Evolutionary conservation across 169 alveolate species (phyloP).

Genomic region (Neospora caninum): DNA sequence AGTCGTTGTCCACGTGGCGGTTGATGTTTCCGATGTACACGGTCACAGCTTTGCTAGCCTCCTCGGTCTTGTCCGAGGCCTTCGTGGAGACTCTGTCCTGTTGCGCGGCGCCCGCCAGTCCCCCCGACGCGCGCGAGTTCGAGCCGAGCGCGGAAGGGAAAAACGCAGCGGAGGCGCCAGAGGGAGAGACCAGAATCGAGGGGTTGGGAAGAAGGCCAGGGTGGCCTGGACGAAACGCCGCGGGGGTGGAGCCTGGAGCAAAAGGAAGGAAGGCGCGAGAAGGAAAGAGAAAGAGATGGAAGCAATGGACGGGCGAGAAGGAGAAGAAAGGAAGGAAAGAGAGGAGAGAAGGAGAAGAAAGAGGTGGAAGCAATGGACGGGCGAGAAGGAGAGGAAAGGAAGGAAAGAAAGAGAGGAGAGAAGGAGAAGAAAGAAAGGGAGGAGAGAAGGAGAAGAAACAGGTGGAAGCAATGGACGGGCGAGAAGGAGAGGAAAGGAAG

Average conservation of each 20-base stretch:
- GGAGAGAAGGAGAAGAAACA: neutral
- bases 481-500: neutral
- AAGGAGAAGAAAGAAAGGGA: neutral
- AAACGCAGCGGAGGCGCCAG: neutral
- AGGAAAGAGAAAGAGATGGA: neutral
- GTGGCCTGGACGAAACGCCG: neutral
- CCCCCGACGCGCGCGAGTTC: neutral
- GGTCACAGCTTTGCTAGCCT: neutral
- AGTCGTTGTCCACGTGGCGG: slow-evolving; percentile 33
- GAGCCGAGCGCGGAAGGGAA: neutral
- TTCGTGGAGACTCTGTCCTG: neutral
- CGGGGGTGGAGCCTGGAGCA: neutral
- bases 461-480: neutral
- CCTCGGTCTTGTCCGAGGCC: neutral
- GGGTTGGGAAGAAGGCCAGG: neutral
- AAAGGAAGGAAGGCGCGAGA: neutral
- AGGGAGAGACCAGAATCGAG: neutral
- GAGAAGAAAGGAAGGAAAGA: neutral
- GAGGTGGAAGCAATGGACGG: neutral
- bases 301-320: neutral
- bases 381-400: neutral
- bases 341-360: neutral
- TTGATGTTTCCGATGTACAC: slow-evolving; percentile 33
- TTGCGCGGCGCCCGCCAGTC: neutral
- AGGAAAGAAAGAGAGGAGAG: neutral